Evolutionary conservation across 768 basidiomycete genomes (phyloP).

Genomic region (Boletus tomentosulus): DNA sequence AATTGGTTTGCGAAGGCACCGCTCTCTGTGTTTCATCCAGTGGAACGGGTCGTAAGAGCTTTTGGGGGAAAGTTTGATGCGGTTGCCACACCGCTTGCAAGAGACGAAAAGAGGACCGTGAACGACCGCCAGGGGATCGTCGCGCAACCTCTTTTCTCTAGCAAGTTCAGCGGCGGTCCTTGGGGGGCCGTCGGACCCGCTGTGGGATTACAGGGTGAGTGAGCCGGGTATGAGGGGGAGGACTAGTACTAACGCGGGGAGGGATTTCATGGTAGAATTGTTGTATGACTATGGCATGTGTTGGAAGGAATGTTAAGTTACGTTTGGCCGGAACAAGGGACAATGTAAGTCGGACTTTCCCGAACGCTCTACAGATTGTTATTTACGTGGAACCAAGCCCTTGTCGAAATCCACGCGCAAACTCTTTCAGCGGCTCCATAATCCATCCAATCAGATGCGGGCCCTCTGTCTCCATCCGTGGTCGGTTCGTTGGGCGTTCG

Average conservation of each 20-base stretch:
- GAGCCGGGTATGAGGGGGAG: background rate
- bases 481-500: constrained; percentile 47
- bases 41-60: constrained; percentile 64
- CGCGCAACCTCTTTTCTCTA: constrained; percentile 48
- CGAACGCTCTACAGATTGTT: constrained; percentile 9
- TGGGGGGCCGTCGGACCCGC: constrained; percentile 26
- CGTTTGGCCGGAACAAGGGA: constrained; percentile 8
- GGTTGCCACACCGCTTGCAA: constrained; percentile 51
- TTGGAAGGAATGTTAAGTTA: background rate
- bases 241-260: constrained; percentile 18
- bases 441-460: constrained; percentile 50
- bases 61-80: constrained; percentile 65
- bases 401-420: constrained; percentile 66
- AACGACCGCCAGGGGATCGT: constrained; percentile 51
- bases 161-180: constrained; percentile 42
- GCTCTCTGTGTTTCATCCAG: constrained; percentile 59
- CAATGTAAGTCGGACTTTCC: constrained; percentile 23
- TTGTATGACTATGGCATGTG: too few relatives aligned
- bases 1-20: constrained; percentile 51
- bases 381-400: constrained; percentile 36
- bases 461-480: constrained; percentile 36
- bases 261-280: constrained; percentile 13
- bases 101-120: constrained; percentile 47
- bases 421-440: constrained; percentile 57
- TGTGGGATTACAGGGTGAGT: constrained; percentile 12